Evolutionary conservation across 2,329 filamentous ascomycete species (phyloP).

Genomic region (Arthrobotrys sphaeroides): DNA sequence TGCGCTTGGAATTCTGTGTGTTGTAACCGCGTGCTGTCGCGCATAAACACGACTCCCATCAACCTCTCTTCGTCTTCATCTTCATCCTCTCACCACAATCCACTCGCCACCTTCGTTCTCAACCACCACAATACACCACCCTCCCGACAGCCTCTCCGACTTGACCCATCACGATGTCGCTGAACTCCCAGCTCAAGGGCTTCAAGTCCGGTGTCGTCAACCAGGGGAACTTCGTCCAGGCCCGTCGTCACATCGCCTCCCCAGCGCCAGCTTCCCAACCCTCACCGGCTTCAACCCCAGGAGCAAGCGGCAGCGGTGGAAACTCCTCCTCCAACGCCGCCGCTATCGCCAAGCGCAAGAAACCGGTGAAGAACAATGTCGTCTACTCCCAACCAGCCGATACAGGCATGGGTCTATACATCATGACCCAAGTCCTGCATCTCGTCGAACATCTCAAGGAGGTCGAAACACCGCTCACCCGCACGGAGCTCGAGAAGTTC

Average conservation of each 20-base stretch:
- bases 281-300: constrained; percentile 43
- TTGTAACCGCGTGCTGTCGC: constrained; percentile 21
- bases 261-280: constrained; percentile 34
- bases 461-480: constrained; percentile 66
- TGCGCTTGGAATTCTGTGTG: not conserved
- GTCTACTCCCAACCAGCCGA: constrained; percentile 81
- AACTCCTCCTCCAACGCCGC: constrained; percentile 9
- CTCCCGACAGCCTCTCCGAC: not conserved
- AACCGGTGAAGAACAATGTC: constrained; percentile 57
- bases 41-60: constrained; percentile 22
- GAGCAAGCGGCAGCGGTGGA: constrained; percentile 4
- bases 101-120: constrained; percentile 4
- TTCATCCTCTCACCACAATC: not conserved
- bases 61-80: not conserved
- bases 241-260: constrained; percentile 48
- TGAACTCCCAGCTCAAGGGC: constrained; percentile 42
- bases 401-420: constrained; percentile 75
- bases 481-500: constrained; percentile 72
- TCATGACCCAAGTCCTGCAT: constrained; percentile 88
- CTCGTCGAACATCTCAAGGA: constrained; percentile 83
- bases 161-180: constrained; percentile 29
- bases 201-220: constrained; percentile 47
- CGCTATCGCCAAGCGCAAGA: constrained; percentile 35
- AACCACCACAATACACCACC: not conserved
- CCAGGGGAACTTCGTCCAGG: constrained; percentile 49